These are phyloP conservation scores for Sugiyamaella xylanicola DNA, from an alignment of 1,139 yeast genomes.

Conservation along the genomic window DNA sequence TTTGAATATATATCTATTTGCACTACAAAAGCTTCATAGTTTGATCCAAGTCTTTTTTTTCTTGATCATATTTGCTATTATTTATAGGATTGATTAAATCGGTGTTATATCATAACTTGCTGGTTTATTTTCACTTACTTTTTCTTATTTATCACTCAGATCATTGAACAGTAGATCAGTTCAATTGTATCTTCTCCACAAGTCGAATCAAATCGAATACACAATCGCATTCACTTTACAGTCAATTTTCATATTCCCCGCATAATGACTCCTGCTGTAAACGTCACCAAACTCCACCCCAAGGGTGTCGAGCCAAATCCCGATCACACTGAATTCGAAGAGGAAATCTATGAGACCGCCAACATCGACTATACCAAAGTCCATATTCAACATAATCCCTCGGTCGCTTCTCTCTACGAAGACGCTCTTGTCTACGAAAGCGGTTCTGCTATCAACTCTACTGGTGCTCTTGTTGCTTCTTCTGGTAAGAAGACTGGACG, in stretches of 20 bases:
- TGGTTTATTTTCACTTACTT: not conserved
- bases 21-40: no score
- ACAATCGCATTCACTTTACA: not conserved
- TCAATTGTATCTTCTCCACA: not conserved
- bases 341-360: slow-evolving; percentile 45
- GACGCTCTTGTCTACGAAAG: slow-evolving; percentile 84
- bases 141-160: not conserved
- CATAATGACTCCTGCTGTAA: slow-evolving; percentile 44
- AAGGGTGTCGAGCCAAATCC: slow-evolving; percentile 45
- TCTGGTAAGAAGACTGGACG: slow-evolving; percentile 97
- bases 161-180: not conserved
- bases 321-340: slow-evolving; percentile 45
- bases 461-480: slow-evolving; percentile 95
- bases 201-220: no score
- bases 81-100: not conserved
- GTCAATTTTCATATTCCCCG: not conserved
- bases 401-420: slow-evolving; percentile 91
- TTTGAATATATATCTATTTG: no score
- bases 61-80: not conserved
- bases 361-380: slow-evolving; percentile 48
- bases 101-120: not conserved
- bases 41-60: not conserved
- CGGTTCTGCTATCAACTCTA: slow-evolving; percentile 88
- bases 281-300: slow-evolving; percentile 47
- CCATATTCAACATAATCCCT: slow-evolving; percentile 78